A percentile compares a stretch with the other conserved stretches of the same genome.
These are phyloP conservation scores for Rickenella mellea DNA, from an alignment of 768 basidiomycete genomes.

Conservation along the genomic window DNA sequence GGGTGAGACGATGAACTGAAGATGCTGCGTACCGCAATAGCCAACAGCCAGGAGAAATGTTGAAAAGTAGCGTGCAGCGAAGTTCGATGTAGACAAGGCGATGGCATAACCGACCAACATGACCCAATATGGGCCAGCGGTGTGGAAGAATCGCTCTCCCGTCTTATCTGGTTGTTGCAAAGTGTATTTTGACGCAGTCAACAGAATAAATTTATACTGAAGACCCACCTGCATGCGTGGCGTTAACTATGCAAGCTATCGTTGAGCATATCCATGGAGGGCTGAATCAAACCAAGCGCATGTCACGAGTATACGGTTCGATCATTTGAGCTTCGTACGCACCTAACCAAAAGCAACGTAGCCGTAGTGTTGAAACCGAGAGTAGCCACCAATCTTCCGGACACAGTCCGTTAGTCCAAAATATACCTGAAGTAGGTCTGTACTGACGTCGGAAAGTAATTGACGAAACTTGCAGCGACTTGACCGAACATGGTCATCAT, in stretches of 20 bases:
- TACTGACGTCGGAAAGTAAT: slow-evolving; percentile 13
- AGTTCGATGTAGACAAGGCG: slow-evolving; percentile 1
- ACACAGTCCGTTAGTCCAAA: neutral
- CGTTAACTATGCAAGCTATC: slow-evolving; percentile 7
- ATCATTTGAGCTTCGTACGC: slow-evolving; percentile 1
- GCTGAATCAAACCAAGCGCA: slow-evolving; percentile 20
- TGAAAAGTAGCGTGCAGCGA: slow-evolving; percentile 2
- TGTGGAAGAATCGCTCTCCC: slow-evolving; percentile 8
- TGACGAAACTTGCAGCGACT: slow-evolving; percentile 10
- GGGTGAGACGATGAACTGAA: neutral
- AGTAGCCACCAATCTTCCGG: slow-evolving; percentile 5
- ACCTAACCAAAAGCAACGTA: slow-evolving; percentile 11
- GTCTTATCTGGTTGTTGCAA: slow-evolving; percentile 4
- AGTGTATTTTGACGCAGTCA: neutral
- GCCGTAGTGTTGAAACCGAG: slow-evolving; percentile 11
- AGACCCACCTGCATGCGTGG: slow-evolving; percentile 8
- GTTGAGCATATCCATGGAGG: slow-evolving; percentile 12
- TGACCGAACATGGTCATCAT: slow-evolving; percentile 10
- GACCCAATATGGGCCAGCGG: neutral
- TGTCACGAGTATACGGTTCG: slow-evolving; percentile 8
- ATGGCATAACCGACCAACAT: slow-evolving; percentile 5
- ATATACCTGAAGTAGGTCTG: neutral
- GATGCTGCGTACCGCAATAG: slow-evolving; percentile 5
- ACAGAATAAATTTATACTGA: neutral
- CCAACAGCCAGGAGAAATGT: slow-evolving; percentile 12